phyloP scores from a whole-genome alignment of 345 rosid species.

The Laguncularia racemosa region DNA sequence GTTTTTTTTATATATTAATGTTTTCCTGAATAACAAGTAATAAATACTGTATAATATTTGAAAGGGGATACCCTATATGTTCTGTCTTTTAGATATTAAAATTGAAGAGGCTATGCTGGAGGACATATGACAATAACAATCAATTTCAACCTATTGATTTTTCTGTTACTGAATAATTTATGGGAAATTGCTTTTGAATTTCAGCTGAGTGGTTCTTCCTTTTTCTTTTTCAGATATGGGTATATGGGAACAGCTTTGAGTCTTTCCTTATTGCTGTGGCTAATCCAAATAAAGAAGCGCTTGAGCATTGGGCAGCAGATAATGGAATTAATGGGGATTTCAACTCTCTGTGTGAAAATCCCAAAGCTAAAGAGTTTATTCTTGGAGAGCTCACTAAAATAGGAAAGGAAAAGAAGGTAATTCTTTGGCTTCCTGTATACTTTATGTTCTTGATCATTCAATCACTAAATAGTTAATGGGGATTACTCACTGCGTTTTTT shows the following conservation, averaged over 20 bases:
- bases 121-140: too few species aligned
- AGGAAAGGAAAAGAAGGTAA: slow-evolving; percentile 78
- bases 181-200: not conserved
- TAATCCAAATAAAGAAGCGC: slow-evolving; percentile 71
- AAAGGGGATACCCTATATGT: too few species aligned
- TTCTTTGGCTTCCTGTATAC: not conserved
- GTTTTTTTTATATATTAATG: too few species aligned
- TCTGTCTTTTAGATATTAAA: too few species aligned
- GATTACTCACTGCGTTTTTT: not conserved
- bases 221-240: slow-evolving; percentile 63
- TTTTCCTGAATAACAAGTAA: too few species aligned
- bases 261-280: slow-evolving; percentile 81
- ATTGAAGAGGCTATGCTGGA: too few species aligned
- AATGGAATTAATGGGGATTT: slow-evolving; percentile 60
- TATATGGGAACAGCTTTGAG: slow-evolving; percentile 95
- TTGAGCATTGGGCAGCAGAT: slow-evolving; percentile 75
- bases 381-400: slow-evolving; percentile 61
- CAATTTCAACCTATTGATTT: too few species aligned
- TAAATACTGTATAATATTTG: too few species aligned
- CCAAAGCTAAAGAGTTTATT: slow-evolving; percentile 54
- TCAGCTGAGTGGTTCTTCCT: not conserved
- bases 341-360: slow-evolving; percentile 55
- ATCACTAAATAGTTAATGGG: not conserved
- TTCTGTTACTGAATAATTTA: not conserved
- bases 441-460: not conserved